A percentile compares a stretch with the other conserved stretches of the same genome.
Conservation (phyloP, 345 rosid genomes). For the Trapa bicornis region DNA sequence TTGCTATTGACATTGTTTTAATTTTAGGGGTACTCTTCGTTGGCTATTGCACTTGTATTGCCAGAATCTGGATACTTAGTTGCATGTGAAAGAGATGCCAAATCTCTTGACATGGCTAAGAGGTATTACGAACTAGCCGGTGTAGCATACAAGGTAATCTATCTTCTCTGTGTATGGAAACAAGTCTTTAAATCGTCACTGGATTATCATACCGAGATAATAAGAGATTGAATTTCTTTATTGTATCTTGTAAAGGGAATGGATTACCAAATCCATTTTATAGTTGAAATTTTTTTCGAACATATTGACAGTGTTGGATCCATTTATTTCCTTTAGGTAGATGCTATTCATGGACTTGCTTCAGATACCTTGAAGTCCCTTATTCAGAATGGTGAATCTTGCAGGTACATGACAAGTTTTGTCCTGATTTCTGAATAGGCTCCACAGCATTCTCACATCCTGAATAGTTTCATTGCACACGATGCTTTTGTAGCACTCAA, state of each 20-base stretch:
- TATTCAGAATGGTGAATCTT: conserved; percentile 58
- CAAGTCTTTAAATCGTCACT: neutral
- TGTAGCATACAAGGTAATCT: conserved; percentile 60
- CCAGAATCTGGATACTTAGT: conserved; percentile 72
- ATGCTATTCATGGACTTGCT: conserved; percentile 60
- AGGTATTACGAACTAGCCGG: conserved; percentile 71
- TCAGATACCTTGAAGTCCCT: conserved; percentile 47
- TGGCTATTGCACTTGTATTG: conserved; percentile 73
- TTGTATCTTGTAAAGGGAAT: neutral
- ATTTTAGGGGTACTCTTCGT: conserved; percentile 75
- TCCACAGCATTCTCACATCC: neutral
- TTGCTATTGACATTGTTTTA: neutral
- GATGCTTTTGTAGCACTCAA: neutral
- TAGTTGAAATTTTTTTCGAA: neutral
- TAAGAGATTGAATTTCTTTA: neutral
- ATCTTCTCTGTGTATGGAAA: neutral
- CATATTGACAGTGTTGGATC: conserved; percentile 1
- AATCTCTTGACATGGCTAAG: conserved; percentile 60
- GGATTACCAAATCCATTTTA: neutral
- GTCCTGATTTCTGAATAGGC: neutral
- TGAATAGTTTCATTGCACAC: neutral
- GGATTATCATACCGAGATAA: neutral
- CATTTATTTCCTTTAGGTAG: conserved; percentile 33
- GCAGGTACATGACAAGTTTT: conserved; percentile 37
- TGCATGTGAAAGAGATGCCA: conserved; percentile 83